Base-by-base conservation (phyloP, 2,329 filamentous ascomycete genomes). In the Ophiocordyceps australis region DNA sequence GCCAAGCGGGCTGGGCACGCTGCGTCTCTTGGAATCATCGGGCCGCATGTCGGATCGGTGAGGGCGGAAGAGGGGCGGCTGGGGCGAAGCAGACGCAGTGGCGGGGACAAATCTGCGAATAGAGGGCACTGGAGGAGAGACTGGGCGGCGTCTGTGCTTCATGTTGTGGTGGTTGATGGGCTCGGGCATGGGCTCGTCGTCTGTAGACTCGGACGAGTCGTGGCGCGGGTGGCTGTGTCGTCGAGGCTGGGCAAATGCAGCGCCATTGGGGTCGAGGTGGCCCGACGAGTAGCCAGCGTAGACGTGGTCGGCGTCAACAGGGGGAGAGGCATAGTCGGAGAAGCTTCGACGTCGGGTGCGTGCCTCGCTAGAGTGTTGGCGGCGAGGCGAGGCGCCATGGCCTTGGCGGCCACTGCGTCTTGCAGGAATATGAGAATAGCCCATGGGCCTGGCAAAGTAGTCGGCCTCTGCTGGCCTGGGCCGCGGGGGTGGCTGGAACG, bases 161-260 rank as follows among this genome's bases (percentile, higher is more conserved):
- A 35, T 26, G 14, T 38, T 42, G 14, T 43, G 34, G 14, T 43
- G 34, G 9, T 34, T 23, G 15, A 22, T 17, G 7, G 22, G 23
- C 3, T 28, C 31, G 4, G 43, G 43, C 3, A 23, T 30, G n/a
- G 38, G 35, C 12, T 56, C 54, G 2, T 55, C 51, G 3, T 55
- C 54, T n/a, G 55, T 57, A 2, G 53, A 50, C 10, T 46, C 42
- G 4, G 50, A 52, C 14, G 53, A 54, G 22, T 46, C 42, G 25
- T 53, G 50, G 17, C 55, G 49, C 1, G 60, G 57, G 27, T 65
- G 62, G 34, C 60, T 65, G 36, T 65, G 59, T 17, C 59, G 46
- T 13, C 62, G 54, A 12, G 40, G 36, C 13, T 45, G 43, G 2
- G 35, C 28, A 10, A 44, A 43, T 23, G 46, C 40, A 31, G 35